phyloP scores from a whole-genome alignment of 2,329 filamentous ascomycete genomes.

The Cordyceps javanica region DNA sequence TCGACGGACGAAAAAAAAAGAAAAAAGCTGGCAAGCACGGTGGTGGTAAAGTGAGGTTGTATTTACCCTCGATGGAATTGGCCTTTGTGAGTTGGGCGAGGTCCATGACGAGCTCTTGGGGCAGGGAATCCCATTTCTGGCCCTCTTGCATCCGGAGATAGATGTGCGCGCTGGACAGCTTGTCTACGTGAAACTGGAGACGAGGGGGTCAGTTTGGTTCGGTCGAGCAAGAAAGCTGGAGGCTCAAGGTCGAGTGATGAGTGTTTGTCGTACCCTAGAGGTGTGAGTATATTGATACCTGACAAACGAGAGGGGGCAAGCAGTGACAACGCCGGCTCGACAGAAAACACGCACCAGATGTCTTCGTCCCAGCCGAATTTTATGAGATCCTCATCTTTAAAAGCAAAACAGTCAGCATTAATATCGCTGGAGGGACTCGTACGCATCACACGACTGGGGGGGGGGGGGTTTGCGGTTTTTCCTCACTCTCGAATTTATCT shows the following conservation, averaged over 20 bases:
- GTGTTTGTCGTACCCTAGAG: slow-evolving; percentile 22
- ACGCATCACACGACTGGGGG: not conserved
- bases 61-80: slow-evolving; percentile 89
- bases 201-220: not conserved
- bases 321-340: no score
- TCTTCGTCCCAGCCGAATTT: slow-evolving; percentile 92
- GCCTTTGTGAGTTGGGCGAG: slow-evolving; percentile 98
- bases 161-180: slow-evolving; percentile 92
- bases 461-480: no score
- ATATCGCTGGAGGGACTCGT: not conserved
- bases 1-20: no score
- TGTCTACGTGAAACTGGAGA: slow-evolving; percentile 87
- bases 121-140: slow-evolving; percentile 78
- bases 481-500: slow-evolving; percentile 95
- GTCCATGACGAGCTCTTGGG: slow-evolving; percentile 68
- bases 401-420: not conserved
- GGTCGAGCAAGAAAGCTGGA: no score
- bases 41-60: no score
- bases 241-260: not conserved
- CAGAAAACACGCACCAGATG: slow-evolving; percentile 78
- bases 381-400: slow-evolving; percentile 88
- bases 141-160: slow-evolving; percentile 80
- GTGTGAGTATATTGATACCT: no score
- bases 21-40: no score
- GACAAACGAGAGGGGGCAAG: not conserved